Conservation (phyloP, 805 yeast genomes). For the Cyberlindnera meyerae region DNA sequence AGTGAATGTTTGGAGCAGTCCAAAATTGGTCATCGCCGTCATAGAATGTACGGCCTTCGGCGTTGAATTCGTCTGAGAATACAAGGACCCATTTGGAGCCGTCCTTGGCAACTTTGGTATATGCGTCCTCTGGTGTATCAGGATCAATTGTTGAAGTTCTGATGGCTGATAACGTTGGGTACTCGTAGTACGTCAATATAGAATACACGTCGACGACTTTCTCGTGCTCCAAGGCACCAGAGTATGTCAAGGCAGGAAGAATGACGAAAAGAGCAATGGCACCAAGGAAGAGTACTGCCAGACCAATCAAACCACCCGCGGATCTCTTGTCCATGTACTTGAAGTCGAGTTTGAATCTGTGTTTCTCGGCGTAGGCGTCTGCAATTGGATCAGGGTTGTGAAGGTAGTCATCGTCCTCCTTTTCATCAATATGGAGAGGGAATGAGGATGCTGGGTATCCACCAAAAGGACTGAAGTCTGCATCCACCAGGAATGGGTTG, state of each 20-base stretch:
- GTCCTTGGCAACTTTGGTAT: constrained; percentile 45
- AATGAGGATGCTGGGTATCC: constrained; percentile 93
- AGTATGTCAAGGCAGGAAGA: constrained; percentile 77
- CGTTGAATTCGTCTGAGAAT: constrained; percentile 87
- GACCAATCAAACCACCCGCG: constrained; percentile 54
- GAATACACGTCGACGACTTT: constrained; percentile 27
- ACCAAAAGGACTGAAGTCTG: constrained; percentile 87
- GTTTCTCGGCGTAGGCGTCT: constrained; percentile 80
- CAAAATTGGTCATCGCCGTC: constrained; percentile 90
- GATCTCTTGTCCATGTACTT: constrained; percentile 63
- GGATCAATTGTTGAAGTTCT: constrained; percentile 53
- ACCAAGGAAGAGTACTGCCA: constrained; percentile 54
- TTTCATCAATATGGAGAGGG: constrained; percentile 87
- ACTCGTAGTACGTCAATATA: constrained; percentile 41
- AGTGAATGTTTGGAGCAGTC: constrained; percentile 78
- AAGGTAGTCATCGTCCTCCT: constrained; percentile 90
- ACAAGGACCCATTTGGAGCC: constrained; percentile 74
- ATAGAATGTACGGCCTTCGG: constrained; percentile 85
- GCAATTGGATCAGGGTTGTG: constrained; percentile 95
- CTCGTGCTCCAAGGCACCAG: constrained; percentile 51
- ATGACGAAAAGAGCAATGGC: constrained; percentile 67
- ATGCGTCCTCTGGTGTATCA: constrained; percentile 52
- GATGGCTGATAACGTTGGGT: constrained; percentile 48
- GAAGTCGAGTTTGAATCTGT: constrained; percentile 59
- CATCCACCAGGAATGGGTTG: constrained; percentile 44